Base-by-base conservation (phyloP, 2,329 filamentous ascomycete genomes). In the Pyrenophora seminiperda region DNA sequence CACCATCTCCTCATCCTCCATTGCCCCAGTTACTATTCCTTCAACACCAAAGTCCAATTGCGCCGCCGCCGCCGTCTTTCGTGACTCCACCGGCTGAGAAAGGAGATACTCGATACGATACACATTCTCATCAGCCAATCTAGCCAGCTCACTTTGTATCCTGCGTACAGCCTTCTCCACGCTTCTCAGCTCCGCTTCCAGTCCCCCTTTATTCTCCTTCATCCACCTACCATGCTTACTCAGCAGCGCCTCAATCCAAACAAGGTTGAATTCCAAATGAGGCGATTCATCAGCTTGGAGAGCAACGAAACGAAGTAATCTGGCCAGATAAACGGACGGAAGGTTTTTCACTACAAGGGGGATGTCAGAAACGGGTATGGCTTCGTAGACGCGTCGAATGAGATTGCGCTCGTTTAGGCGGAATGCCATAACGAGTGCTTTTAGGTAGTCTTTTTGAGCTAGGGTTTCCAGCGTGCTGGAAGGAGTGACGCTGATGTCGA, bases 391-490 rank as follows among this genome's bases (percentile, higher is more conserved):
- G 45, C 86, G 85, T 62, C 89, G 88, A 54, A 97, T 85, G 38
- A 99, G 80, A 17, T 86, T 84, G 4, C 85, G 81, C 72, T 96
- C 90, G 75, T 96, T 97, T 50, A 99, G 85, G 5, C 95, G 88
- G 81, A 99, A 99, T 1, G 92, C 89, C 94, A 99, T 99, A 57
- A 97, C 86, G 5, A 99, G 79, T 1, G 94, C 93, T 75, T 94
- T 96, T 57, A 97, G 83, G 73, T 90, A 96, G 68, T 96, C 90
- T 55, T 83, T 83, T 47, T 91, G 85, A 49, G 87, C 80, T 0
- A 97, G 80, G 0, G 91, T 94, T 2, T 88, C 66, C 4, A 80
- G 67, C 0, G 77, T 80, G 15, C 66, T 91, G 1, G 89, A 86
- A 0, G 93, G 93, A 4, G 94, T 99, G 61, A 99, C 90, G 58